phyloP scores from a whole-genome alignment of 805 yeast species.

The Starmerella cellae region DNA sequence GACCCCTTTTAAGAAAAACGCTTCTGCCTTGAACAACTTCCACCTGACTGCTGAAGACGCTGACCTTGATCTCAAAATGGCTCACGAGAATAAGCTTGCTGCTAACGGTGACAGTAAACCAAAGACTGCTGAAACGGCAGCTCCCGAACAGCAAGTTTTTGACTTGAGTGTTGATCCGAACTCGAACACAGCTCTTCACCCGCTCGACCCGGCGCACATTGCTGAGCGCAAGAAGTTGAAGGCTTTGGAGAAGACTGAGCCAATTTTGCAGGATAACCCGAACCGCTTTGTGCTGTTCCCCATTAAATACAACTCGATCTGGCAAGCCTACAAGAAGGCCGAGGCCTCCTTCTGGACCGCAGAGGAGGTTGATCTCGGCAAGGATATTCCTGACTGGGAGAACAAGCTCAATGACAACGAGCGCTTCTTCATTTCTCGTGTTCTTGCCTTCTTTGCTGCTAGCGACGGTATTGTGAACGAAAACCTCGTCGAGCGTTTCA shows the following conservation, averaged over 20 bases:
- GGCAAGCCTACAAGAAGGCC: slow-evolving; percentile 98
- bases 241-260: slow-evolving; percentile 76
- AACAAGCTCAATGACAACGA: slow-evolving; percentile 78
- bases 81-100: slow-evolving; percentile 8
- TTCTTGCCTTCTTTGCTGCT: slow-evolving; percentile 95
- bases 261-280: slow-evolving; percentile 70
- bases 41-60: slow-evolving; percentile 31
- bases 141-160: slow-evolving; percentile 15
- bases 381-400: slow-evolving; percentile 89
- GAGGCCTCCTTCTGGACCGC: slow-evolving; percentile 99
- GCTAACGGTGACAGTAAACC: slow-evolving; percentile 31
- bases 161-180: slow-evolving; percentile 13
- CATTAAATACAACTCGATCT: slow-evolving; percentile 89
- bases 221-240: slow-evolving; percentile 37
- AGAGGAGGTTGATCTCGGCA: slow-evolving; percentile 91
- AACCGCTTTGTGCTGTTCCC: slow-evolving; percentile 90
- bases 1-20: slow-evolving; percentile 58
- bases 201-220: slow-evolving; percentile 19
- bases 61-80: slow-evolving; percentile 16
- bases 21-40: slow-evolving; percentile 41
- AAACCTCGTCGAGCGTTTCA: slow-evolving; percentile 91
- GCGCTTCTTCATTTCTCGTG: slow-evolving; percentile 81
- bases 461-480: slow-evolving; percentile 95
- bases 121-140: slow-evolving; percentile 18
- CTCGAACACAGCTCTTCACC: slow-evolving; percentile 15